Percentiles rank a stretch among this genome's conserved stretches.
Evolutionary conservation across 2,329 filamentous ascomycete species (phyloP).

Genomic region (Verticillium zaregamsianum): DNA sequence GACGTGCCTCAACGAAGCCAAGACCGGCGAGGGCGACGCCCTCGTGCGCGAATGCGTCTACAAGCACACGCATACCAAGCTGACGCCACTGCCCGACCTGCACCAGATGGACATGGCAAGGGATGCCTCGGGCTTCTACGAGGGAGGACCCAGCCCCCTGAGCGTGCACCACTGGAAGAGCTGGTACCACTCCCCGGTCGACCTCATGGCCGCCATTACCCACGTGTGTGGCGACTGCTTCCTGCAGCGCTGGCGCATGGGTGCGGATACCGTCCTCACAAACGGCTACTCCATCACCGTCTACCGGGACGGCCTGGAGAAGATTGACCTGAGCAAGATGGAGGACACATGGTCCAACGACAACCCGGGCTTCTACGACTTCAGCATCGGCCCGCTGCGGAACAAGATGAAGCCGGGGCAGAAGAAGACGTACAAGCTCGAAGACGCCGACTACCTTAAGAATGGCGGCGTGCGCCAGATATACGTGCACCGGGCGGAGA

Average conservation of each 20-base stretch:
- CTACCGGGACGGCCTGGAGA: slow-evolving; percentile 36
- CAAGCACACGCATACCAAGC: slow-evolving; percentile 44
- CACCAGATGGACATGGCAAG: slow-evolving; percentile 53
- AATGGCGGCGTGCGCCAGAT: slow-evolving; percentile 46
- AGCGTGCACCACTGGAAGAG: slow-evolving; percentile 62
- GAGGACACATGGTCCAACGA: slow-evolving; percentile 51
- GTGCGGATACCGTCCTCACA: slow-evolving; percentile 43
- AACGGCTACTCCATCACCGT: slow-evolving; percentile 56
- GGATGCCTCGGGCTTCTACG: slow-evolving; percentile 57
- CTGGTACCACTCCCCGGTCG: slow-evolving; percentile 50
- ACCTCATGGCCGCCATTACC: slow-evolving; percentile 43
- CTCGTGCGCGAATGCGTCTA: slow-evolving; percentile 56
- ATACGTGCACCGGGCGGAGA: slow-evolving; percentile 43
- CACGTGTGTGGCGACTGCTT: slow-evolving; percentile 56
- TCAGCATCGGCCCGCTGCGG: slow-evolving; percentile 49
- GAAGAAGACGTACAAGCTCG: slow-evolving; percentile 49
- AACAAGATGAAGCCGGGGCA: slow-evolving; percentile 25
- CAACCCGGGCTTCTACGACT: slow-evolving; percentile 41
- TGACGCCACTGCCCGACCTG: slow-evolving; percentile 52
- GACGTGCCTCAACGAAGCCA: slow-evolving; percentile 40
- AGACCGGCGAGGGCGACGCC: slow-evolving; percentile 44
- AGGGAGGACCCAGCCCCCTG: slow-evolving; percentile 48
- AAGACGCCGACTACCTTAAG: slow-evolving; percentile 36
- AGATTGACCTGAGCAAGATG: slow-evolving; percentile 38
- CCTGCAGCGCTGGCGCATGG: slow-evolving; percentile 50